A percentile compares a stretch with the other conserved stretches of the same genome.
phyloP scores from a whole-genome alignment of 2,329 filamentous ascomycete genomes.

The Colletotrichum noveboracense region DNA sequence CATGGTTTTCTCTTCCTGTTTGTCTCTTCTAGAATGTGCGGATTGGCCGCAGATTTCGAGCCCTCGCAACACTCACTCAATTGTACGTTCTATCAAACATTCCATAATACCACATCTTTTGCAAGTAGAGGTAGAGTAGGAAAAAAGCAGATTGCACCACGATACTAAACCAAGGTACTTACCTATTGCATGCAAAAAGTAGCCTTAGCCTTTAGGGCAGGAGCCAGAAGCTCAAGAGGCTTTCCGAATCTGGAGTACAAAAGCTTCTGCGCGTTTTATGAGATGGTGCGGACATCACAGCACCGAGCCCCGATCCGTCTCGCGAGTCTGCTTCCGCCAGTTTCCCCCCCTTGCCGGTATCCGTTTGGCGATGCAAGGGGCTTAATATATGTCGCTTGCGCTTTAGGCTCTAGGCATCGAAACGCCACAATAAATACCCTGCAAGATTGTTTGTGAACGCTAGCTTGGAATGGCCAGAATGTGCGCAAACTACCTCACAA shows the following conservation, averaged over 20 bases:
- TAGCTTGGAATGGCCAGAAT: not conserved
- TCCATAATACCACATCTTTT: not conserved
- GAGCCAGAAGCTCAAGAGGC: not conserved
- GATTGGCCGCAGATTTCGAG: not conserved
- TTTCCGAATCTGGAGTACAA: not conserved
- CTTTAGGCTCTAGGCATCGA: not conserved
- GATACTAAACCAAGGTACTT: not conserved
- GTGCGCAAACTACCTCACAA: not conserved
- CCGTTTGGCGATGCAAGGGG: not conserved
- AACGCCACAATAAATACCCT: not conserved
- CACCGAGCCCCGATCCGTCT: not conserved
- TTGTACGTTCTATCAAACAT: not conserved
- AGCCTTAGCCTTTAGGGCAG: not conserved
- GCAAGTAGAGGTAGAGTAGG: not conserved
- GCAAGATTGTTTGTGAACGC: not conserved
- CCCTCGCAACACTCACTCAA: not conserved
- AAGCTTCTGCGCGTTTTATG: not conserved
- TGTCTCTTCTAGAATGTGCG: not conserved
- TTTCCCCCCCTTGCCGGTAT: not conserved
- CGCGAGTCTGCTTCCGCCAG: not conserved
- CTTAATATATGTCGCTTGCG: not conserved
- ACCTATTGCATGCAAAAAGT: accelerated
- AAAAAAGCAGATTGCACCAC: not conserved
- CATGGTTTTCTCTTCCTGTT: not conserved
- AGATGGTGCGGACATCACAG: not conserved